Evolutionary conservation across 768 basidiomycete species (phyloP).

Genomic region (Tulasnella calospora): DNA sequence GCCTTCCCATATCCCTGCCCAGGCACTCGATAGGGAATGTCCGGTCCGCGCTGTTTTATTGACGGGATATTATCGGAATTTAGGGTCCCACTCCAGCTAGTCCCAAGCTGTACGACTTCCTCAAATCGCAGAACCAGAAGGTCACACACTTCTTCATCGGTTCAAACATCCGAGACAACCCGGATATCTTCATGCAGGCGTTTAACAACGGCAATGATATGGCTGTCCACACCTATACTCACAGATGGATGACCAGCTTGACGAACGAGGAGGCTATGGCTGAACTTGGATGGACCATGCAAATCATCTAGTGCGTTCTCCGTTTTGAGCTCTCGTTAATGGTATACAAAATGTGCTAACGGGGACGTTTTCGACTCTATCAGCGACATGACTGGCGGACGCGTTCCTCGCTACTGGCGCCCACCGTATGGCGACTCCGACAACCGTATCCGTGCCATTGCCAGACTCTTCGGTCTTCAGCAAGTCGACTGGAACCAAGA

Average conservation of each 20-base stretch:
- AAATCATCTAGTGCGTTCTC: slow-evolving; percentile 47
- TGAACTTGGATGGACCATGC: slow-evolving; percentile 77
- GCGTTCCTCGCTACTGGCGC: slow-evolving; percentile 73
- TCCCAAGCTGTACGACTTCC: slow-evolving; percentile 55
- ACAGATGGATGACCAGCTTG: slow-evolving; percentile 72
- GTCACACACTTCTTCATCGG: slow-evolving; percentile 92
- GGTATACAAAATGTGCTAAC: background rate
- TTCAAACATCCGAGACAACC: slow-evolving; percentile 59
- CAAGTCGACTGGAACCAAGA: slow-evolving; percentile 92
- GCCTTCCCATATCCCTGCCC: background rate
- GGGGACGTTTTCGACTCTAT: background rate
- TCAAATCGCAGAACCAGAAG: slow-evolving; percentile 57
- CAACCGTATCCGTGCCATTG: slow-evolving; percentile 77
- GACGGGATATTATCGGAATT: background rate
- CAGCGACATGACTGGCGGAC: slow-evolving; percentile 68
- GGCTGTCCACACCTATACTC: slow-evolving; percentile 45
- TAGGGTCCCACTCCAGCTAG: slow-evolving; percentile 53
- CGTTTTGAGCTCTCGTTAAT: background rate
- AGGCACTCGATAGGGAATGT: background rate
- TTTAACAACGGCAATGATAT: slow-evolving; percentile 41
- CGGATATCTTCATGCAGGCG: slow-evolving; percentile 51
- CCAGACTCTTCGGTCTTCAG: slow-evolving; percentile 74
- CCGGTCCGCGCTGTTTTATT: background rate
- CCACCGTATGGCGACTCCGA: slow-evolving; percentile 76
- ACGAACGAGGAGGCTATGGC: slow-evolving; percentile 50